Percentiles rank a stretch among this genome's conserved stretches.
These are phyloP conservation scores for Colletotrichum tropicale DNA, from an alignment of 2,329 filamentous ascomycete species.

Conservation along the genomic window DNA sequence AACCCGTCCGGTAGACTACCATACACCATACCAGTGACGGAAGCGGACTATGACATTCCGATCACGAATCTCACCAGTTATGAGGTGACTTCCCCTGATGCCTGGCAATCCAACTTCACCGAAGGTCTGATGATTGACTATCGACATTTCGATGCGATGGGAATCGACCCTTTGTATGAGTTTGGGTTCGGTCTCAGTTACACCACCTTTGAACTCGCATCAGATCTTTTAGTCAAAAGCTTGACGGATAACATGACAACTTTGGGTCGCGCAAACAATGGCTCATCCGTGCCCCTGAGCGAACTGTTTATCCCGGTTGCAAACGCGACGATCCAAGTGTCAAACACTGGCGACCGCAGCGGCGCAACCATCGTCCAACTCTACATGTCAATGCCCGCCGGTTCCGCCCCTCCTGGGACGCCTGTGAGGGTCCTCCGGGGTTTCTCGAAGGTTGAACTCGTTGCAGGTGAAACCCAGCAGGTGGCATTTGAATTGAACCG, in stretches of 20 bases:
- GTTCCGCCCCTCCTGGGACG: conserved; percentile 25
- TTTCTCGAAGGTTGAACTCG: conserved; percentile 65
- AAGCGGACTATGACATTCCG: too few species aligned
- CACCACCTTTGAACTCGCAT: conserved; percentile 60
- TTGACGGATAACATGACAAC: conserved; percentile 34
- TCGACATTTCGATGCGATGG: conserved; percentile 53
- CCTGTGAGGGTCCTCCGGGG: conserved; percentile 67
- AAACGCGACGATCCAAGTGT: conserved; percentile 62
- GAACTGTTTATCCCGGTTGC: conserved; percentile 51
- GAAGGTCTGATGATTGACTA: conserved; percentile 62
- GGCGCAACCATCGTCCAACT: conserved; percentile 73
- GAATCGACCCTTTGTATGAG: conserved; percentile 54
- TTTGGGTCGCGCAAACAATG: conserved; percentile 43
- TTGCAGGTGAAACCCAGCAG: conserved; percentile 46
- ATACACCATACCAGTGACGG: too few species aligned
- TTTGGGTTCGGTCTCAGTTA: conserved; percentile 75
- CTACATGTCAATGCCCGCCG: conserved; percentile 46
- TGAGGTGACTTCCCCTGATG: too few species aligned
- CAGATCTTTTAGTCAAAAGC: conserved; percentile 48
- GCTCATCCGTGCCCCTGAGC: conserved; percentile 43
- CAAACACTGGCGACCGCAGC: conserved; percentile 64
- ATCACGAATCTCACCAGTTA: too few species aligned
- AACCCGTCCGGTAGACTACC: too few species aligned
- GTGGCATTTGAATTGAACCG: conserved; percentile 61
- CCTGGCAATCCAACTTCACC: too few species aligned